phyloP scores from a whole-genome alignment of 2,329 filamentous ascomycete genomes.

The Lachnellula willkommii region DNA sequence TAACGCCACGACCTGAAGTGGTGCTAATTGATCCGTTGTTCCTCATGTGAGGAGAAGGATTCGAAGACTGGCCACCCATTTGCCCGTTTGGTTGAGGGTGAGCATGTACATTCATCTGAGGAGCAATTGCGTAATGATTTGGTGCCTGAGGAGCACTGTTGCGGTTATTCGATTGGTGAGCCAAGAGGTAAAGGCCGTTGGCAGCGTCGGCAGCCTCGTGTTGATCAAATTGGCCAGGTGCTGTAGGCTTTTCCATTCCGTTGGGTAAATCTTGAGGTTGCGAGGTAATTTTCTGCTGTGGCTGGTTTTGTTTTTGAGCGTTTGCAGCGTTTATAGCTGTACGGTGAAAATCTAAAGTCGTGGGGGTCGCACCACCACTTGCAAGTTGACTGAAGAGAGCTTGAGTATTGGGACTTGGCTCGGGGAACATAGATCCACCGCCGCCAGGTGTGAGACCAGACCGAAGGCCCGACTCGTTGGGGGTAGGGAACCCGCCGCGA shows the following conservation, averaged over 20 bases:
- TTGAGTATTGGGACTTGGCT: conserved; percentile 80
- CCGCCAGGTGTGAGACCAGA: conserved; percentile 91
- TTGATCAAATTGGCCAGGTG: conserved; percentile 68
- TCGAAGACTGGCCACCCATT: conserved; percentile 18
- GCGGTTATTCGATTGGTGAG: conserved; percentile 57
- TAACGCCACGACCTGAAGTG: conserved; percentile 48
- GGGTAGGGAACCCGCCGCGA: conserved; percentile 82
- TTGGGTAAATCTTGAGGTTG: conserved; percentile 45
- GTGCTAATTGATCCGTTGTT: conserved; percentile 42
- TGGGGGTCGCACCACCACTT: conserved; percentile 78
- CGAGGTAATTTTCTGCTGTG: conserved; percentile 37
- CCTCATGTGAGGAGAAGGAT: conserved; percentile 45
- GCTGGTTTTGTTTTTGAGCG: conserved; percentile 49
- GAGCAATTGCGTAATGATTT: conserved; percentile 27
- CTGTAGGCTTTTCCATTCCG: conserved; percentile 39
- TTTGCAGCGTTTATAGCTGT: conserved; percentile 80
- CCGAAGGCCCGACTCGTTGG: conserved; percentile 90
- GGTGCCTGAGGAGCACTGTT: conserved; percentile 43
- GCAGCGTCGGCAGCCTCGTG: conserved; percentile 91
- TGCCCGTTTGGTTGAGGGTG: conserved; percentile 24
- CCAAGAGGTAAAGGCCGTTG: conserved; percentile 88
- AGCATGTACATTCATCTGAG: conserved; percentile 28
- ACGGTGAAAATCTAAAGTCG: conserved; percentile 89
- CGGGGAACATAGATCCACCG: conserved; percentile 95
- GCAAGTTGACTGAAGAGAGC: conserved; percentile 74